Evolutionary conservation across 441 rosid species (phyloP).

Genomic region (Corymbia calophylla): DNA sequence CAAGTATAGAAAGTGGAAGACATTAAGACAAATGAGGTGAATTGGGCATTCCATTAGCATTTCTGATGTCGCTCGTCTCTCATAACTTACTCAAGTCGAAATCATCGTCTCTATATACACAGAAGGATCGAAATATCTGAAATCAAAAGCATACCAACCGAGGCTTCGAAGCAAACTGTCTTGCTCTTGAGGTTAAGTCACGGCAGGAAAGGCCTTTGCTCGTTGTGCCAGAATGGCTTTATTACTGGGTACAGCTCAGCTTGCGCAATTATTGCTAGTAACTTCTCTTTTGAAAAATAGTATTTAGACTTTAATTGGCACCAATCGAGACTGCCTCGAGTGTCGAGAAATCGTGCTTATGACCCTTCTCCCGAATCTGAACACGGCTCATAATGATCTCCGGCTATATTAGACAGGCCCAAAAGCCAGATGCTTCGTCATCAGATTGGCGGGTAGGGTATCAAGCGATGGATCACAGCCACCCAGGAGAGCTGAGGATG

Average conservation of each 20-base stretch:
- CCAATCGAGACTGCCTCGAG: not conserved
- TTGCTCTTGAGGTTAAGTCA: not conserved
- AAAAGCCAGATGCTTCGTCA: not conserved
- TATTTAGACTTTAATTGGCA: not conserved
- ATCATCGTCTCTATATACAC: not conserved
- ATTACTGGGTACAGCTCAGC: not conserved
- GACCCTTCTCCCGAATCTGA: not conserved
- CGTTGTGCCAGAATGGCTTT: not conserved
- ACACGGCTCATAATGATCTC: not conserved
- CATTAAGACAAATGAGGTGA: too few relatives aligned
- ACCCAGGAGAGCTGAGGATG: not conserved
- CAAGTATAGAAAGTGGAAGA: not conserved
- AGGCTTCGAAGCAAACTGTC: not conserved
- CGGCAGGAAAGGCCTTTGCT: not conserved
- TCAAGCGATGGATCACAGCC: not conserved
- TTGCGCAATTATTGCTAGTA: not conserved
- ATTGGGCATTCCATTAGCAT: not conserved
- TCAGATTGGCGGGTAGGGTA: not conserved
- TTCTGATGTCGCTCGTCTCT: not conserved
- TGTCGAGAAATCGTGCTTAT: not conserved
- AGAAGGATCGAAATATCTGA: not conserved
- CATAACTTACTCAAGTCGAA: not conserved
- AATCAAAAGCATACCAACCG: not conserved
- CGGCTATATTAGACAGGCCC: not conserved
- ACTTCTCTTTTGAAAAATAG: not conserved